Conservation (phyloP, 768 basidiomycete species). For the Amanita fuliginea region DNA sequence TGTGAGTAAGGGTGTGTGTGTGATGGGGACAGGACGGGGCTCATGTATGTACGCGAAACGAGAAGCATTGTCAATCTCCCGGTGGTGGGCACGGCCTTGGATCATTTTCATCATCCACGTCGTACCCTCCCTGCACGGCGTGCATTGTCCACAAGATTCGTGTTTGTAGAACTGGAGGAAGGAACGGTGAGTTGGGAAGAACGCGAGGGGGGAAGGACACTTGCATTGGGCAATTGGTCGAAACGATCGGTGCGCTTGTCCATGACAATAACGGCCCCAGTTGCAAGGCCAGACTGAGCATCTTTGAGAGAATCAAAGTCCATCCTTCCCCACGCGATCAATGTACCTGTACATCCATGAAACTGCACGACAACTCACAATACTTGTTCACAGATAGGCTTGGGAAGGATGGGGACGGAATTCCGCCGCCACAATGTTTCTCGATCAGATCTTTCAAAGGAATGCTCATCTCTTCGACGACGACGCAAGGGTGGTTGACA, state of each 20-base stretch:
- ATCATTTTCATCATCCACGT: constrained; percentile 99
- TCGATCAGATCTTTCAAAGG: constrained; percentile 89
- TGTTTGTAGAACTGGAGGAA: constrained; percentile 98
- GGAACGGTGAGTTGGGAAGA: no score
- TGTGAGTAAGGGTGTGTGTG: no score
- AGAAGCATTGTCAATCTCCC: constrained; percentile 98
- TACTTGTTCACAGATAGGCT: constrained; percentile 72
- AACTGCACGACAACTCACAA: no score
- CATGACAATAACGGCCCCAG: constrained; percentile 98
- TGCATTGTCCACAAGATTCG: constrained; percentile 97
- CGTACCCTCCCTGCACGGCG: constrained; percentile 88
- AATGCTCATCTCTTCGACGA: constrained; percentile 99
- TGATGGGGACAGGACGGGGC: no score
- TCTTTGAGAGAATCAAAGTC: constrained; percentile 98
- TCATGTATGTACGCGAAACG: no score
- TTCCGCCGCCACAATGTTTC: constrained; percentile 92
- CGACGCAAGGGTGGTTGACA: constrained; percentile 95
- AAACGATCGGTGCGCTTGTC: constrained; percentile 90
- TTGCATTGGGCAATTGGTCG: constrained; percentile 90
- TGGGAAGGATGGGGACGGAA: constrained; percentile 89
- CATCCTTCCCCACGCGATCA: constrained; percentile 41
- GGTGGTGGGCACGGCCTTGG: constrained; percentile 81
- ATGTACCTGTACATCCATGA: no score
- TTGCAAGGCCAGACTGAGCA: constrained; percentile 92
- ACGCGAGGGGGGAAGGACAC: no score